A percentile compares a stretch with the other conserved stretches of the same genome.
Evolutionary conservation across 2,329 filamentous ascomycete species (phyloP).

Genomic region (Zopfia rhizophila): DNA sequence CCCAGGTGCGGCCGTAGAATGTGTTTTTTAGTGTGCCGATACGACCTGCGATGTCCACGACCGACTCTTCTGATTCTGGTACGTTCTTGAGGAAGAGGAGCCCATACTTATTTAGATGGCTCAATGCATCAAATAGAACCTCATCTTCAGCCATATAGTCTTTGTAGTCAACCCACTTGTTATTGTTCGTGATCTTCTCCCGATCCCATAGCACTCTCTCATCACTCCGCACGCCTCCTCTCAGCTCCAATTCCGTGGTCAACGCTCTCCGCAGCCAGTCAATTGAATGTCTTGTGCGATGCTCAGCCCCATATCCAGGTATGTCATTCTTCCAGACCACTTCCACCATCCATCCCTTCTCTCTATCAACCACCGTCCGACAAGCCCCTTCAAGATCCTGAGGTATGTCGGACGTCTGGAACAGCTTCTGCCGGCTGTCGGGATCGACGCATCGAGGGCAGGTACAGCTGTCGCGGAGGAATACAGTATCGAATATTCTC

Average conservation of each 20-base stretch:
- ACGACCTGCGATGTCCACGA: slow-evolving; percentile 73
- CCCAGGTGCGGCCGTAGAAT: slow-evolving; percentile 92
- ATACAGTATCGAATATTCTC: slow-evolving; percentile 45
- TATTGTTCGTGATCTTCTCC: slow-evolving; percentile 57
- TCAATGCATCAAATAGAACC: slow-evolving; percentile 70
- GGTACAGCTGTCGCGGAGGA: slow-evolving; percentile 67
- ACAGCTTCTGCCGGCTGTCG: slow-evolving; percentile 70
- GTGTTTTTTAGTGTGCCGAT: slow-evolving; percentile 85
- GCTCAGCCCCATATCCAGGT: slow-evolving; percentile 52
- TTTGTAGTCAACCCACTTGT: slow-evolving; percentile 72
- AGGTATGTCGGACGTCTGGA: slow-evolving; percentile 73
- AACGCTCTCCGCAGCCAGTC: slow-evolving; percentile 44
- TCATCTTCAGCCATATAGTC: slow-evolving; percentile 73
- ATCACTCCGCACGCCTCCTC: slow-evolving; percentile 48
- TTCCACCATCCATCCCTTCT: slow-evolving; percentile 59
- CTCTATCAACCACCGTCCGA: slow-evolving; percentile 44
- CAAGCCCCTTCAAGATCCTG: slow-evolving; percentile 47
- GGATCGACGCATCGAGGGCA: slow-evolving; percentile 68
- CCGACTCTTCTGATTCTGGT: slow-evolving; percentile 72
- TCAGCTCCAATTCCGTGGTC: slow-evolving; percentile 43
- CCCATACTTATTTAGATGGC: slow-evolving; percentile 72
- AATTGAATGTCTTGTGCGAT: slow-evolving; percentile 53
- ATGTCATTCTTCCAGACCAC: slow-evolving; percentile 72
- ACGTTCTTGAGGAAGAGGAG: slow-evolving; percentile 81
- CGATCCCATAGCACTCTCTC: slow-evolving; percentile 59